phyloP scores from a whole-genome alignment of 805 yeast species.

The Scheffersomyces amazonensis region DNA sequence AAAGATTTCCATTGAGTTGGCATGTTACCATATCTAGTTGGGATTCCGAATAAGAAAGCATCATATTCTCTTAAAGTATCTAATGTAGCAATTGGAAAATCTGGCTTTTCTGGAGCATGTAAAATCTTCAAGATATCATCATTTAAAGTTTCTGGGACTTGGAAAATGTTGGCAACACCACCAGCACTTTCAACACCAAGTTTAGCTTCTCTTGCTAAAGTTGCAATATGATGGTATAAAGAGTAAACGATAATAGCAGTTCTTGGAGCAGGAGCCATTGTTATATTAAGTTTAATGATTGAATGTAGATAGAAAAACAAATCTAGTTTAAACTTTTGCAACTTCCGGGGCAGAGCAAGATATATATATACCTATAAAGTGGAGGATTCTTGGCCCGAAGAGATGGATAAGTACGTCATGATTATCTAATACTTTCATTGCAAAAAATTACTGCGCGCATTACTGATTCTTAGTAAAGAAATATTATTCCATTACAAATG shows the following conservation, averaged over 20 bases:
- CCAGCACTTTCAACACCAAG: conserved; percentile 70
- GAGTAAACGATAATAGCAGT: conserved; percentile 76
- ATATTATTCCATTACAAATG: too few relatives aligned
- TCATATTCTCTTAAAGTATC: conserved; percentile 63
- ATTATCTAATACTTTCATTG: too few relatives aligned
- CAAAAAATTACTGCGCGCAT: too few relatives aligned
- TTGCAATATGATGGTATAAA: conserved; percentile 72
- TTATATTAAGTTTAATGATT: too few relatives aligned
- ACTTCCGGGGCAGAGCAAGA: too few relatives aligned
- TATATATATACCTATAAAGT: too few relatives aligned
- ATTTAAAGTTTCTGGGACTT: conserved; percentile 40
- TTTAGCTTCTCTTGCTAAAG: conserved; percentile 65
- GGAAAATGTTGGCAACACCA: conserved; percentile 54
- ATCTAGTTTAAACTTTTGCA: too few relatives aligned
- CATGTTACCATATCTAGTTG: conserved; percentile 75
- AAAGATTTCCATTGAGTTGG: conserved; percentile 79
- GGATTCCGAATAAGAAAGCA: conserved; percentile 75
- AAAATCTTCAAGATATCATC: conserved; percentile 12
- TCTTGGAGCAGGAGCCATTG: conserved; percentile 13
- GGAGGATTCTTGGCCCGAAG: too few relatives aligned
- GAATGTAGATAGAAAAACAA: too few relatives aligned
- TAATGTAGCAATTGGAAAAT: conserved; percentile 55
- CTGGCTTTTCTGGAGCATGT: conserved; percentile 18
- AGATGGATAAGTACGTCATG: too few relatives aligned
- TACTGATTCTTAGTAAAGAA: too few relatives aligned